Percentiles rank a stretch among this genome's conserved stretches.
Evolutionary conservation across 2,329 filamentous ascomycete species (phyloP).

Genomic region (Pseudocercospora vitis): DNA sequence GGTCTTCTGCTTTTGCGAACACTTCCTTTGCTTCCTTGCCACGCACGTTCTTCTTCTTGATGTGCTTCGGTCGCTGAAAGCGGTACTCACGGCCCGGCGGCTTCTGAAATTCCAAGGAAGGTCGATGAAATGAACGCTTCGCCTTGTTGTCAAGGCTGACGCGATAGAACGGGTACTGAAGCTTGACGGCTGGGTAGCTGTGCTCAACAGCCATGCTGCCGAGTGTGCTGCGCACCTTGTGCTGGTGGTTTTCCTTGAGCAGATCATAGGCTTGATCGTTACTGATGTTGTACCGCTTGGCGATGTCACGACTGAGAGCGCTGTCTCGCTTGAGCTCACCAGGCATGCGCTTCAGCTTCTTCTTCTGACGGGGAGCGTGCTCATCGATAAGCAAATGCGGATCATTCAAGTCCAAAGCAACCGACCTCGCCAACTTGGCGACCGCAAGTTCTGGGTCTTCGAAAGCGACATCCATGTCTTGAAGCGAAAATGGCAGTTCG

Average conservation of each 20-base stretch:
- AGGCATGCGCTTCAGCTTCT: constrained; percentile 46
- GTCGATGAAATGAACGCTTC: constrained; percentile 81
- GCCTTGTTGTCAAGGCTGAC: constrained; percentile 73
- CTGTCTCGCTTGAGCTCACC: constrained; percentile 65
- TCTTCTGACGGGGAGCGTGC: constrained; percentile 64
- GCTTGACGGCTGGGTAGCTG: constrained; percentile 82
- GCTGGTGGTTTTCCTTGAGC: constrained; percentile 94
- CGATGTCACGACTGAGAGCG: constrained; percentile 70
- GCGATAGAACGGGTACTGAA: constrained; percentile 96
- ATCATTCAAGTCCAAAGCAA: constrained; percentile 84
- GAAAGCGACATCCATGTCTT: constrained; percentile 52
- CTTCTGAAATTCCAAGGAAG: constrained; percentile 66
- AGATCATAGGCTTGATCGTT: constrained; percentile 96
- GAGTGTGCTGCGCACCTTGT: constrained; percentile 89
- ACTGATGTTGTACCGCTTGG: constrained; percentile 87
- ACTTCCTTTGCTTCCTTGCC: constrained; percentile 75
- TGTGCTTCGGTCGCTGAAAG: constrained; percentile 68
- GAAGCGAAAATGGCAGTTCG: constrained; percentile 23
- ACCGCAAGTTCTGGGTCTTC: constrained; percentile 78
- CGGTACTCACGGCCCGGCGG: constrained; percentile 64
- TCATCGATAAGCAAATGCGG: constrained; percentile 82
- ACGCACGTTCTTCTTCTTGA: constrained; percentile 81
- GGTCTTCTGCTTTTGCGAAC: constrained; percentile 75
- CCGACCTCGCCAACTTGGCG: constrained; percentile 70
- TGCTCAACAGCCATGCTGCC: constrained; percentile 93